Conservation (phyloP, 2,329 filamentous ascomycete species). For the Colletotrichum sp. region DNA sequence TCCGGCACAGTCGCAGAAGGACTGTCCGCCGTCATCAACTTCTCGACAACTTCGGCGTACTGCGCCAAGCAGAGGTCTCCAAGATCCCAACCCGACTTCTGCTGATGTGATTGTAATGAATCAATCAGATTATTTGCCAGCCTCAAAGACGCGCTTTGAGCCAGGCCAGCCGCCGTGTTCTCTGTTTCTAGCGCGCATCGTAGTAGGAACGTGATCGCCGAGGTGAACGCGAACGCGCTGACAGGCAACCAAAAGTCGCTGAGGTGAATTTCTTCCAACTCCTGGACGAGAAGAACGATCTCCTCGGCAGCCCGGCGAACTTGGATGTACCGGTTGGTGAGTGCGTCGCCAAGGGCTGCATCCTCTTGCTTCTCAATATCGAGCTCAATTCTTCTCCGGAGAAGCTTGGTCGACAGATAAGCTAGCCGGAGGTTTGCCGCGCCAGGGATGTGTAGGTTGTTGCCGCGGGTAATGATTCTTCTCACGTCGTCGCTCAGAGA, state of each 20-base stretch:
- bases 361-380: constrained; percentile 40
- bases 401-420: constrained; percentile 52
- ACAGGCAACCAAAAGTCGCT: constrained; percentile 57
- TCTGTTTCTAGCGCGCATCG: constrained; percentile 52
- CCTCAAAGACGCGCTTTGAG: constrained; percentile 42
- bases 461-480: constrained; percentile 46
- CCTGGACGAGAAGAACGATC: constrained; percentile 52
- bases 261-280: constrained; percentile 47
- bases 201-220: constrained; percentile 55
- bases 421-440: constrained; percentile 56
- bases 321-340: constrained; percentile 36
- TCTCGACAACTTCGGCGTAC: constrained; percentile 52
- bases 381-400: constrained; percentile 52
- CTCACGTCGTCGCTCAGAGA: constrained; percentile 41
- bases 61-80: constrained; percentile 55
- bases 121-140: constrained; percentile 48
- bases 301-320: constrained; percentile 52
- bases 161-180: constrained; percentile 36
- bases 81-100: constrained; percentile 50
- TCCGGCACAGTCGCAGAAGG: constrained; percentile 16
- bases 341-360: not conserved
- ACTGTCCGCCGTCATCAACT: constrained; percentile 33
- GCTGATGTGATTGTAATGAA: constrained; percentile 41
- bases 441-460: constrained; percentile 43
- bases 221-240: constrained; percentile 51